Conservation (phyloP, 1,139 yeast genomes). For the Debaryomyces sp. region DNA sequence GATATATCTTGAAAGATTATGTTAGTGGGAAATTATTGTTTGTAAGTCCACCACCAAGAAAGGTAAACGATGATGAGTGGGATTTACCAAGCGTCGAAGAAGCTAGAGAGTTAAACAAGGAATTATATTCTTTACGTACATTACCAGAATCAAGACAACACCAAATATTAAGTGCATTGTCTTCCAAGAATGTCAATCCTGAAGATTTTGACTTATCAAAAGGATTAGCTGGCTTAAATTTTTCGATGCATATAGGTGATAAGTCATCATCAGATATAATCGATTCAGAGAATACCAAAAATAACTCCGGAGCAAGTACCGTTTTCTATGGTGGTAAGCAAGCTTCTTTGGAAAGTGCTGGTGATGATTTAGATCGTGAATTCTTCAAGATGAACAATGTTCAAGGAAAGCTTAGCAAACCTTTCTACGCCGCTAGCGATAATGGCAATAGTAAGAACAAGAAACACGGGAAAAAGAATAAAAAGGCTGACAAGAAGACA, state of each 20-base stretch:
- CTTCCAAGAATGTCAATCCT: slow-evolving; percentile 51
- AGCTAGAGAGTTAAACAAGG: slow-evolving; percentile 67
- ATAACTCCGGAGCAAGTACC: slow-evolving; percentile 42
- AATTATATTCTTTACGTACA: slow-evolving; percentile 62
- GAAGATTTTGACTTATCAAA: slow-evolving; percentile 64
- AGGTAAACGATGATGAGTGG: slow-evolving; percentile 42
- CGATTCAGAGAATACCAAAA: slow-evolving; percentile 29
- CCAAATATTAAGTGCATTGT: slow-evolving; percentile 67
- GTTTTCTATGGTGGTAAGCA: slow-evolving; percentile 75
- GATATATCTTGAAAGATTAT: slow-evolving; percentile 91
- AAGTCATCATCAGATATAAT: slow-evolving; percentile 14
- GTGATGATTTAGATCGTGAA: slow-evolving; percentile 80
- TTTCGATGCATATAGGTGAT: slow-evolving; percentile 70
- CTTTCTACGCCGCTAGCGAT: slow-evolving; percentile 60
- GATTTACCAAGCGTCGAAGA: slow-evolving; percentile 47
- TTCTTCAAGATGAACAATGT: slow-evolving; percentile 72
- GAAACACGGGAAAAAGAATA: slow-evolving; percentile 80
- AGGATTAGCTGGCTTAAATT: slow-evolving; percentile 73
- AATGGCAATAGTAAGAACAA: slow-evolving; percentile 39
- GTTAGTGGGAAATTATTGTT: slow-evolving; percentile 88
- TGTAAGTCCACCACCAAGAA: slow-evolving; percentile 84
- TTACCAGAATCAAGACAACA: slow-evolving; percentile 73
- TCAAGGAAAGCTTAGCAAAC: slow-evolving; percentile 64
- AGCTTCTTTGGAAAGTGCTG: slow-evolving; percentile 75
- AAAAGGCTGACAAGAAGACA: slow-evolving; percentile 57